A percentile compares a stretch with the other conserved stretches of the same genome.
These are phyloP conservation scores for Orbilia oligospora DNA, from an alignment of 2,329 filamentous ascomycete genomes.

Conservation along the genomic window DNA sequence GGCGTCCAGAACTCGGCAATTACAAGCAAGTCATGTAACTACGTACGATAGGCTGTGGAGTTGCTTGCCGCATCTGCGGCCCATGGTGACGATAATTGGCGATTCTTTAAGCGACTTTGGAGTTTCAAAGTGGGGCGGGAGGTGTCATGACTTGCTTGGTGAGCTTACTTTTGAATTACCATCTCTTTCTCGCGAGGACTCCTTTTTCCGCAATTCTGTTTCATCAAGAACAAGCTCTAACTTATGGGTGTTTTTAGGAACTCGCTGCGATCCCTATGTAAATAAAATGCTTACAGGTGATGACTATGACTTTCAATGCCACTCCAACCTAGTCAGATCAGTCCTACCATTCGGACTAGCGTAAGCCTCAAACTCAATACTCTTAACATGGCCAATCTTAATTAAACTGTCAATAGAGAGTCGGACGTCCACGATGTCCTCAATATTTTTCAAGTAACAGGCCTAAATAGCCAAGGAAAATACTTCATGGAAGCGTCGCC, in stretches of 20 bases:
- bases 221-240: neutral
- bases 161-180: neutral
- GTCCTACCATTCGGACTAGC: slow-evolving; percentile 78
- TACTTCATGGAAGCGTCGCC: slow-evolving; percentile 82
- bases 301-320: slow-evolving; percentile 85
- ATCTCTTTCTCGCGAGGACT: neutral
- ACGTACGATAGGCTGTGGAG: slow-evolving; percentile 83
- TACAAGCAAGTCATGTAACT: slow-evolving; percentile 81
- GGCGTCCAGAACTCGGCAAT: slow-evolving; percentile 74
- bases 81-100: slow-evolving; percentile 78
- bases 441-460: slow-evolving; percentile 88
- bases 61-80: slow-evolving; percentile 81
- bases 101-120: slow-evolving; percentile 77
- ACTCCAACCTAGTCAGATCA: slow-evolving; percentile 83
- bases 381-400: neutral
- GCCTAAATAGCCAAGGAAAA: slow-evolving; percentile 78
- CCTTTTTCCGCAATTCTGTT: neutral
- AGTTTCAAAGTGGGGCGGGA: slow-evolving; percentile 72
- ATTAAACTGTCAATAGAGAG: slow-evolving; percentile 69
- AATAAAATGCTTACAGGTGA: slow-evolving; percentile 79
- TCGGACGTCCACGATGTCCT: slow-evolving; percentile 86
- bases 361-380: slow-evolving; percentile 4
- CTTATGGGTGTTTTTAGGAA: slow-evolving; percentile 65
- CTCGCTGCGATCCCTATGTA: slow-evolving; percentile 87
- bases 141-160: slow-evolving; percentile 83